phyloP scores from a whole-genome alignment of 2,329 filamentous ascomycete genomes.

The Aspergillus floridensis region DNA sequence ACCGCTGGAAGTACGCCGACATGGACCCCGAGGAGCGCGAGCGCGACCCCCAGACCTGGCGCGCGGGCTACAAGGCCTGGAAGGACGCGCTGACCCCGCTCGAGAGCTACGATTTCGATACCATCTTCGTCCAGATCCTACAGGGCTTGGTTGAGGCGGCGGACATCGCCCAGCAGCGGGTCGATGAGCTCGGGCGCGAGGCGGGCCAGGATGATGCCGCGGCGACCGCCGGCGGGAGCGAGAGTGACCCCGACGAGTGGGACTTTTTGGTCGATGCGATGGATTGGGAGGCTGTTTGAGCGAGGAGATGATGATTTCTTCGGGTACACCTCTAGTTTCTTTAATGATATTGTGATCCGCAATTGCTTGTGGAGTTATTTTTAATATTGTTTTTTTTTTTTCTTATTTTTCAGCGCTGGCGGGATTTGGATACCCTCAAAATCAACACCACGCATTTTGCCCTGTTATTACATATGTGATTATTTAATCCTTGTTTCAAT shows the following conservation, averaged over 20 bases:
- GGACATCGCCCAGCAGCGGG: constrained; percentile 49
- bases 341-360: no score
- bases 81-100: constrained; percentile 40
- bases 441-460: no score
- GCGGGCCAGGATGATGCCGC: not conserved
- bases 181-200: constrained; percentile 26
- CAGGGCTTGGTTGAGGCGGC: constrained; percentile 60
- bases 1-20: constrained; percentile 69
- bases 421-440: no score
- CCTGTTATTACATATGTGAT: no score
- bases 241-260: not conserved
- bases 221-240: not conserved
- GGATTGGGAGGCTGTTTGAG: not conserved
- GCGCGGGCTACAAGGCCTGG: constrained; percentile 21
- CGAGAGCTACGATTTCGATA: constrained; percentile 60
- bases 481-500: no score
- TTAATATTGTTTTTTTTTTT: no score
- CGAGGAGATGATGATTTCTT: no score
- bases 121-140: constrained; percentile 59
- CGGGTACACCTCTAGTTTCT: no score
- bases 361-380: no score
- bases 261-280: not conserved
- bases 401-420: no score
- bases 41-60: constrained; percentile 13
- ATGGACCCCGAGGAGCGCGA: constrained; percentile 36